Conservation (phyloP, 208 protist species). For the Angomonas desouzai region DNA sequence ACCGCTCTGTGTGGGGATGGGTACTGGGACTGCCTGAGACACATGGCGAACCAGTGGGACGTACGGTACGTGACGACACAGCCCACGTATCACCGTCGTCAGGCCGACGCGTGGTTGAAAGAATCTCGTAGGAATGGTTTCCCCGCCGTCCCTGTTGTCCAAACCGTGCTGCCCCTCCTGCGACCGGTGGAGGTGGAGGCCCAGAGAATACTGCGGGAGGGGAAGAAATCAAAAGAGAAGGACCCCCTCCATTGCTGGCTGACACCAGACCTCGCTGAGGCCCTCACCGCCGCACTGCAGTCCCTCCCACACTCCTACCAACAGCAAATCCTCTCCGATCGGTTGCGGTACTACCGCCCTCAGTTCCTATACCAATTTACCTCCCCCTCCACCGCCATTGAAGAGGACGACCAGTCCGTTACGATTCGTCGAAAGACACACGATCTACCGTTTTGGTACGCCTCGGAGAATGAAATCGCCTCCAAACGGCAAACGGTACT, state of each 20-base stretch:
- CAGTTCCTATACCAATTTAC: conserved; percentile 12
- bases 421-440: background rate
- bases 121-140: background rate
- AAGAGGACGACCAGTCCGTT: background rate
- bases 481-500: conserved; percentile 47
- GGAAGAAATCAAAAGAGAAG: conserved; percentile 10
- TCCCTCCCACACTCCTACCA: conserved; percentile 14
- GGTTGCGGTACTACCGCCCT: conserved; percentile 13
- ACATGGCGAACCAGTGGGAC: background rate
- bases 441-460: background rate
- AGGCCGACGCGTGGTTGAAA: conserved; percentile 22
- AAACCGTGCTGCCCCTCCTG: conserved; percentile 26
- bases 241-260: conserved; percentile 13
- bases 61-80: conserved; percentile 21
- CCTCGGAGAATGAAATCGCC: conserved; percentile 24
- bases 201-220: conserved; percentile 29
- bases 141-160: conserved; percentile 17
- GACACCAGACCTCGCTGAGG: conserved; percentile 18
- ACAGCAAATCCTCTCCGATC: background rate
- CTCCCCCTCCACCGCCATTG: conserved; percentile 7
- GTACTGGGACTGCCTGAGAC: conserved; percentile 21
- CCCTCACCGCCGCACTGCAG: conserved; percentile 17
- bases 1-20: conserved; percentile 11
- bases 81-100: conserved; percentile 35
- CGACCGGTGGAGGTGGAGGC: conserved; percentile 26